Percentiles rank a stretch among this genome's conserved stretches.
These are phyloP conservation scores for Kluyveromyces sp. DNA, from an alignment of 1,139 yeast genomes.

Conservation along the genomic window DNA sequence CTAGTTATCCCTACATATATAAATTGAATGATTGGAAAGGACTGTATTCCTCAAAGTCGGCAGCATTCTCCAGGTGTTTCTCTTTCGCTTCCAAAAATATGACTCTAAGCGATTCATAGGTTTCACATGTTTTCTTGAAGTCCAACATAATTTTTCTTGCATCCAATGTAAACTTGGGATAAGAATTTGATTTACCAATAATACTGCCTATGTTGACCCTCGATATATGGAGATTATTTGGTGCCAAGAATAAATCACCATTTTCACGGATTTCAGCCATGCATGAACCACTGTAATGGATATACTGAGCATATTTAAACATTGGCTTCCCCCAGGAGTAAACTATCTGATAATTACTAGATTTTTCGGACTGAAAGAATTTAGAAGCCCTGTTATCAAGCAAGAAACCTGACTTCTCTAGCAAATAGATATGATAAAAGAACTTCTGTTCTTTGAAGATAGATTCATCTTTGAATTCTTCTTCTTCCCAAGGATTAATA, in stretches of 20 bases:
- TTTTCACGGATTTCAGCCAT: slow-evolving; percentile 80
- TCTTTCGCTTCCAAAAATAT: slow-evolving; percentile 55
- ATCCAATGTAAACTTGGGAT: slow-evolving; percentile 37
- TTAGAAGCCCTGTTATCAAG: slow-evolving; percentile 73
- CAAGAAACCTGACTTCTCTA: slow-evolving; percentile 64
- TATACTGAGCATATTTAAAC: slow-evolving; percentile 79
- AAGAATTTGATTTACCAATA: slow-evolving; percentile 21
- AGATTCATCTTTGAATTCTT: slow-evolving; percentile 41
- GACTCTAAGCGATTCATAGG: slow-evolving; percentile 38
- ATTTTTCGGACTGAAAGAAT: slow-evolving; percentile 46
- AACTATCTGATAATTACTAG: slow-evolving; percentile 46
- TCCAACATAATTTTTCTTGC: slow-evolving; percentile 68
- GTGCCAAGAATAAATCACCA: slow-evolving; percentile 75
- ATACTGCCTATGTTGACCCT: slow-evolving; percentile 42
- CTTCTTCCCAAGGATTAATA: slow-evolving; percentile 59
- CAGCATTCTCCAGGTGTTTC: slow-evolving; percentile 31
- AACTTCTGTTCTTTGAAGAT: slow-evolving; percentile 41
- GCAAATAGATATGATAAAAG: slow-evolving; percentile 54
- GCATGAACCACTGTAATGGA: slow-evolving; percentile 83
- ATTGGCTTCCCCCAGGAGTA: slow-evolving; percentile 91
- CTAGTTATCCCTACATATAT: not conserved
- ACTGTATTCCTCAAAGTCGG: slow-evolving; percentile 1
- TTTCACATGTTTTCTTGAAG: slow-evolving; percentile 56
- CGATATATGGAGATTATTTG: slow-evolving; percentile 67
- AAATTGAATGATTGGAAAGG: slow-evolving; percentile 3